Evolutionary conservation across 2,329 filamentous ascomycete genomes (phyloP).

Genomic region (Arthroderma uncinatum): DNA sequence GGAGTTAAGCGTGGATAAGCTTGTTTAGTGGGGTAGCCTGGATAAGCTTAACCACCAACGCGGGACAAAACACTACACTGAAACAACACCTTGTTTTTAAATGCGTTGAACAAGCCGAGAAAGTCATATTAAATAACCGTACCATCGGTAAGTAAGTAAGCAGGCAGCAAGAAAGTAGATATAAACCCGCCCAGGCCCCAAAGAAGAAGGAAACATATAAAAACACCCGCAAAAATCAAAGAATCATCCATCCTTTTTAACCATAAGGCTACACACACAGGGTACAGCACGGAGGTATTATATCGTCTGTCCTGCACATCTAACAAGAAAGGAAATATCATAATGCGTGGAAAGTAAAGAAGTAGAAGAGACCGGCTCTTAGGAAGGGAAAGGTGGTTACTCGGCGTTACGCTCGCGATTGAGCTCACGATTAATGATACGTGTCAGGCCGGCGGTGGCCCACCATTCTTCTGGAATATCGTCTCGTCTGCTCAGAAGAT

Average conservation of each 20-base stretch:
- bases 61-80: not conserved
- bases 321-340: not conserved
- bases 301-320: not conserved
- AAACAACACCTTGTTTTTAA: not conserved
- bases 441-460: slow-evolving; percentile 57
- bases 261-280: not conserved
- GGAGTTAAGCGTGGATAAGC: no score
- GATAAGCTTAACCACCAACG: not conserved
- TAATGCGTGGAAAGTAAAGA: not conserved
- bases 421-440: slow-evolving; percentile 31
- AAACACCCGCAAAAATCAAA: not conserved
- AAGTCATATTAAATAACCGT: not conserved
- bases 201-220: not conserved
- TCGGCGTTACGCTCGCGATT: not conserved
- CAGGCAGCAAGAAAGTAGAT: not conserved
- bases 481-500: slow-evolving; percentile 56
- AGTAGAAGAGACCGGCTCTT: not conserved
- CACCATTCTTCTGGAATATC: slow-evolving; percentile 79
- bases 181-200: not conserved
- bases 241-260: not conserved
- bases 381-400: not conserved
- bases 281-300: not conserved
- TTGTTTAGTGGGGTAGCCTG: no score
- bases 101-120: not conserved
- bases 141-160: not conserved